Base-by-base conservation (phyloP, 345 rosid species). In the Atalantia buxifolia region DNA sequence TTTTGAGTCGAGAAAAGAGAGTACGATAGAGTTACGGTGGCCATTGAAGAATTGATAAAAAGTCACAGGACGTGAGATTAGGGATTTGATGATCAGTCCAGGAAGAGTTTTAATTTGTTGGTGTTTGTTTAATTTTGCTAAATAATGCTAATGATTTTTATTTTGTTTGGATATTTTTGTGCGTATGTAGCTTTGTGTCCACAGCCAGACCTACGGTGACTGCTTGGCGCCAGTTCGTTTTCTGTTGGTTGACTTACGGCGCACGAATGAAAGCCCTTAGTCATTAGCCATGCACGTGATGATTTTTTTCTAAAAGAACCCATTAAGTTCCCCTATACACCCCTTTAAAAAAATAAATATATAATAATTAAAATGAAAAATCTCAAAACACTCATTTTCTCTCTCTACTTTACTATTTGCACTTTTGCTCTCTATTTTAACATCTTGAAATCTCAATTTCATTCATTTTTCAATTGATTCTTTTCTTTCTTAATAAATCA, bases 181-280 rank as follows among this genome's bases (percentile, higher is more conserved):
- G 71, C 76, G 80, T 82, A 50, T 63, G 78, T 19, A 62, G 40
- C 65, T 38, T 83, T 57, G 78, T 18, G 79, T 78, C 88, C 89
- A 81, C 84, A 76, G 80, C 89, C 81, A 73, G 69, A 72, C 82
- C 35, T 73, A 64, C 77, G 92, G 90, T 73, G 1, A 48, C 71
- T 35, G 22, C 40, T 83, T 83, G 82, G 83, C 88, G 87, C 90
- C 89, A 69, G 70, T 85, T 85, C 91, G 56, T 82, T 89, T 83
- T 91, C 92, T 13, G 82, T 83, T 35, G 69, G 35, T 64, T 75
- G 84, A 72, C 85, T 76, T 79, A 3, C 5, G n/a, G 0, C 5
- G 9, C 53, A 13, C 19, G 21, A 12, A 19, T 24, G 53, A 21
- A 50, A 31, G 13, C 24, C 42, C 4, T 12, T 12, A 45, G 50